Evolutionary conservation across 192 early-diverging fungal species (phyloP), one percentile per base, ranked within the genome.

Genomic region (Coemansia sp.): DNA sequence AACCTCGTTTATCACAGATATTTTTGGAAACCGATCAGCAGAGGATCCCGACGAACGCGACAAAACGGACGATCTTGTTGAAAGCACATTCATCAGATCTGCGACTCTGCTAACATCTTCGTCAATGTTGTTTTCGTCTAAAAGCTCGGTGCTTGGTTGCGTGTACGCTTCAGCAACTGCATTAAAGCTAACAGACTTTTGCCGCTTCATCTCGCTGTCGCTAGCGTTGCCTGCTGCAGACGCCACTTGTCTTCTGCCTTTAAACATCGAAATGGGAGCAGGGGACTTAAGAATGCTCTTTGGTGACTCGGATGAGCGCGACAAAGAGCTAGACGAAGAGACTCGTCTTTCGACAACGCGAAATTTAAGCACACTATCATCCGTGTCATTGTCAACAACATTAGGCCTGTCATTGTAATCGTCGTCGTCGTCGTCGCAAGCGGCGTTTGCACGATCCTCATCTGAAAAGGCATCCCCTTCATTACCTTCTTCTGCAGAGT

Each of bases 401-500:
- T 5, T 5, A 12, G 25, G 25, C 1, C 50, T 37, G 17, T 74
- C 70, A 57, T 83, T 78, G 43, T 62, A 78, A 54, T 77, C 81
- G 62, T 83, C 81, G 5, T 83, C 81, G 41, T 83, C 76, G 45
- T 83, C 81, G 48, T 79, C 76, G 12, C 57, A 65, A 14, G 68
- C 74, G 11, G 71, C 75, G 20, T 74, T 67, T 4, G 61, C 60
- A 40, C 68, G 75, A 17, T 77, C 79, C 25, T 82, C 79, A 65
- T 82, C 74, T 0, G 74, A 76, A 53, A 74, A 77, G 46, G 64
- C 79, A 44, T 77, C 76, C 25, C 71, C 64, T 17, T 65, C 77
- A 22, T 70, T 65, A 12, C 51, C 46, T 12, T 57, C 59, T 2
- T 49, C 13, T 5, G 40, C 49, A 40, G 48, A 45, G 6, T 57